Conservation (phyloP, 2,329 filamentous ascomycete genomes). For the Penicillium sclerotiorum region DNA sequence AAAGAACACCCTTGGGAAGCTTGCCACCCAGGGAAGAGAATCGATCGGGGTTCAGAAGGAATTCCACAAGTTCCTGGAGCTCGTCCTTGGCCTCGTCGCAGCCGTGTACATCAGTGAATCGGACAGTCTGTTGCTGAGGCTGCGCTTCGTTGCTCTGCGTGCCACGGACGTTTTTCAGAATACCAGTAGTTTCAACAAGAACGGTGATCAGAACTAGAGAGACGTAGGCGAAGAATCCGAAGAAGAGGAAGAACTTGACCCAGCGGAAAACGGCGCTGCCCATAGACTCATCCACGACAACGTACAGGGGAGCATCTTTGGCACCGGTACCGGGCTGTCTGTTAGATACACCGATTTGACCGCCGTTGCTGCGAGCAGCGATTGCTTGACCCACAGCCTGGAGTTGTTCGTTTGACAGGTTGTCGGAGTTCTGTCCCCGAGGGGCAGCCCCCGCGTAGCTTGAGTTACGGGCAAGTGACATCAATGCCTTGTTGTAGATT, state of each 20-base stretch:
- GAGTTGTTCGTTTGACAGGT: conserved; percentile 63
- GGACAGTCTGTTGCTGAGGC: conserved; percentile 86
- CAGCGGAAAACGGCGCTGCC: conserved; percentile 82
- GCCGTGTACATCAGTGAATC: conserved; percentile 92
- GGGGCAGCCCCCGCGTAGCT: conserved; percentile 18
- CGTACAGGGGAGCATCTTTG: conserved; percentile 86
- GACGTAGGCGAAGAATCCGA: conserved; percentile 77
- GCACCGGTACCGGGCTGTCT: conserved; percentile 63
- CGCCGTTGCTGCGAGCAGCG: conserved; percentile 69
- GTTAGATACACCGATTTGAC: conserved; percentile 59
- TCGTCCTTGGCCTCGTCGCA: conserved; percentile 99
- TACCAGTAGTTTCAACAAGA: conserved; percentile 76
- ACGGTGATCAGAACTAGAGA: conserved; percentile 78
- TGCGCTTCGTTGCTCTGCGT: conserved; percentile 80
- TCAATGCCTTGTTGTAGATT: conserved; percentile 75
- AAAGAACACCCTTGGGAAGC: conserved; percentile 91
- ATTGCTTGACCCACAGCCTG: conserved; percentile 82
- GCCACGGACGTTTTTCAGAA: conserved; percentile 76
- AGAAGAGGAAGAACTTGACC: conserved; percentile 82
- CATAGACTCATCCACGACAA: conserved; percentile 89
- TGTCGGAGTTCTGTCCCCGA: conserved; percentile 27
- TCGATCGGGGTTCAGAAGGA: conserved; percentile 87
- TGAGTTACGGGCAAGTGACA: conserved; percentile 56
- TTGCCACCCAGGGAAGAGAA: conserved; percentile 95
- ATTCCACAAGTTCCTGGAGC: conserved; percentile 94